Percentiles rank a stretch among this genome's conserved stretches.
Evolutionary conservation across 75 land plant genomes (phyloP).

Genomic region (Pinus tabuliformis): DNA sequence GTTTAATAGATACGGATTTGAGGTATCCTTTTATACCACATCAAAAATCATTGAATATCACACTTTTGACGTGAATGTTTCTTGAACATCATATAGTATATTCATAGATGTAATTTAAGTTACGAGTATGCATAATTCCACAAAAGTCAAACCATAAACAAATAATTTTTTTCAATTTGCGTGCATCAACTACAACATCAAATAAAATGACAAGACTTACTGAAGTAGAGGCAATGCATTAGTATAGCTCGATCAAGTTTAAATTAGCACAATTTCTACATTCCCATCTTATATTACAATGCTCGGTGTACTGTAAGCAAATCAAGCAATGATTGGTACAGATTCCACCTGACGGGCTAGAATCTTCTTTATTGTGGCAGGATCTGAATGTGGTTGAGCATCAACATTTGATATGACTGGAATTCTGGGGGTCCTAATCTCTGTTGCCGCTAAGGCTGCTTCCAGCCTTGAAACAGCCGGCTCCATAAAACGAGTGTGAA

Average conservation of each 20-base stretch:
- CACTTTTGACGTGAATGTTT: neutral
- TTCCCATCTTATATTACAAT: neutral
- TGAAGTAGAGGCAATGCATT: neutral
- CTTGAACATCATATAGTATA: neutral
- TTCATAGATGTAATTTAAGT: neutral
- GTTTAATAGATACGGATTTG: too few relatives aligned
- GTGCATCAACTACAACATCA: neutral
- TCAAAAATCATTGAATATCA: neutral
- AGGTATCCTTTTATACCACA: neutral
- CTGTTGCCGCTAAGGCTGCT: constrained; percentile 87
- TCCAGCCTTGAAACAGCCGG: constrained; percentile 95
- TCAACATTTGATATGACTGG: constrained; percentile 99
- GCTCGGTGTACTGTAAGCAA: neutral
- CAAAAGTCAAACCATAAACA: neutral
- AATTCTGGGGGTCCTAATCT: constrained; percentile 82
- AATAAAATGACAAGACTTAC: neutral
- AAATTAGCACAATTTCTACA: neutral
- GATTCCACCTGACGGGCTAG: constrained; percentile 82
- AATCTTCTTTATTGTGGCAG: constrained; percentile 75
- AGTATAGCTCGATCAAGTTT: too few relatives aligned
- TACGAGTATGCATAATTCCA: neutral
- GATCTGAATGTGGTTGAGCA: constrained; percentile 97
- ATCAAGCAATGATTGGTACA: neutral
- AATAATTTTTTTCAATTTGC: neutral
- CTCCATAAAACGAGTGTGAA: constrained; percentile 93